Base-by-base conservation (phyloP, 164 flowering plant species). In the Sedum album region DNA sequence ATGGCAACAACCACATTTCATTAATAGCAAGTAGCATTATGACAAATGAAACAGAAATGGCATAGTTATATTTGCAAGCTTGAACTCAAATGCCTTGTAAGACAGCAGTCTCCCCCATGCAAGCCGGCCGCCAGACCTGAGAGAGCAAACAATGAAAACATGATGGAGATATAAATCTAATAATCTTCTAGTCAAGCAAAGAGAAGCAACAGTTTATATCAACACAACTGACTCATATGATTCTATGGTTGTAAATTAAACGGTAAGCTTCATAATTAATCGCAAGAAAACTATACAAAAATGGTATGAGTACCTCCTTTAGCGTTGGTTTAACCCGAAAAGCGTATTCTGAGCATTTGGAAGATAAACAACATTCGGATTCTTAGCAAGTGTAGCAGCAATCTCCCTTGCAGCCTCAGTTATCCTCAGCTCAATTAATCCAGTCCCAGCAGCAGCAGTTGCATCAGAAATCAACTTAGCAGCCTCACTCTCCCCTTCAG, bases 401-500 rank as follows among this genome's bases (percentile, higher is more conserved):
- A 80, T 79, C 77, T 91, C 97, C 82, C 86, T 86, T 0, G 88
- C 78, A 0, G 94, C 94, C 78, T 91, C 97, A 38, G 88, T 91
- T 78, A 79, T 81, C 77, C 97, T 82, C 60, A 91, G 83, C 77
- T 89, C 90, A 68, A 91, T 87, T 73, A 91, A 74, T 4, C 94
- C 93, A 81, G 73, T 82, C 0, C 97, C 97, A 15, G 85, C 89
- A 4, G 78, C 75, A 6, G 82, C 70, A 31, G 97, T 91, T 2
- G 94, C 97, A 7, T 88, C 93, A 3, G 92, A 88, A 66, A 91
- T 88, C 46, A 91, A 69, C 83, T 83, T 85, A 0, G 97, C 96
- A 25, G 96, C 53, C 73, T 92, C 96, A 68, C 89, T 86, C 77
- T 91, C 97, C 20, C 97, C 97, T 74, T 89, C 92, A 10, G 90